phyloP scores from a whole-genome alignment of 805 yeast genomes.

The Isabelozyma gotoi region DNA sequence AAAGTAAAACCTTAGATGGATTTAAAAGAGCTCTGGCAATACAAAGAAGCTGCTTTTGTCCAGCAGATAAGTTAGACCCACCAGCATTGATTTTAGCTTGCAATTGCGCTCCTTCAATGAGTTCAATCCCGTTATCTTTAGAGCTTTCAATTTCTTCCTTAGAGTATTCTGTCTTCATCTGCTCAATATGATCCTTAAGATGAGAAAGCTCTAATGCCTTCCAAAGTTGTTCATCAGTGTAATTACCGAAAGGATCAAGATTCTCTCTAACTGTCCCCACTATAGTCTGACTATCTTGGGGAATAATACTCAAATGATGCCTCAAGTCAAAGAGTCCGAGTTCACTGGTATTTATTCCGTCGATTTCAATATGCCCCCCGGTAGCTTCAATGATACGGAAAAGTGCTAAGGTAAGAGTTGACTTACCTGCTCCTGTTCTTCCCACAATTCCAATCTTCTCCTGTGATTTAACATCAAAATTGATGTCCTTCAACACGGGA shows the following conservation, averaged over 20 bases:
- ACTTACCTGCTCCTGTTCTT: slow-evolving; percentile 31
- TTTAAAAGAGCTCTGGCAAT: slow-evolving; percentile 23
- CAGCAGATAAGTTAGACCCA: slow-evolving; percentile 24
- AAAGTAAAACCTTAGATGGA: slow-evolving; percentile 13
- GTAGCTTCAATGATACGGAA: slow-evolving; percentile 28
- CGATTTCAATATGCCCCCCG: slow-evolving; percentile 23
- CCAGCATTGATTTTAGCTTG: slow-evolving; percentile 18
- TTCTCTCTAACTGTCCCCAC: slow-evolving; percentile 25
- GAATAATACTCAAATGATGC: slow-evolving; percentile 26
- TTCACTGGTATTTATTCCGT: slow-evolving; percentile 17
- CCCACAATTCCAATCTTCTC: slow-evolving; percentile 32
- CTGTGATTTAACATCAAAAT: slow-evolving; percentile 17
- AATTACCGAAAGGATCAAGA: slow-evolving; percentile 23
- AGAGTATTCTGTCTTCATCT: slow-evolving; percentile 18
- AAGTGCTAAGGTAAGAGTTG: slow-evolving; percentile 25
- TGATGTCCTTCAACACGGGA: slow-evolving; percentile 22
- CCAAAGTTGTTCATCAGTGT: slow-evolving; percentile 24
- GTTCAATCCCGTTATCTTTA: slow-evolving; percentile 10
- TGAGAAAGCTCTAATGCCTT: slow-evolving; percentile 25
- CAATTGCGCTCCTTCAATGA: slow-evolving; percentile 8
- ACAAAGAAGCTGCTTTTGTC: slow-evolving; percentile 23
- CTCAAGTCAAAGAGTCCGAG: slow-evolving; percentile 27
- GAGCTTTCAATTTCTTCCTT: slow-evolving; percentile 6
- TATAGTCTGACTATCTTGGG: slow-evolving; percentile 26
- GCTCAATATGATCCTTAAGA: slow-evolving; percentile 21